Base-by-base conservation (phyloP, 164 flowering plant genomes). In the Cinnamomum micranthum region DNA sequence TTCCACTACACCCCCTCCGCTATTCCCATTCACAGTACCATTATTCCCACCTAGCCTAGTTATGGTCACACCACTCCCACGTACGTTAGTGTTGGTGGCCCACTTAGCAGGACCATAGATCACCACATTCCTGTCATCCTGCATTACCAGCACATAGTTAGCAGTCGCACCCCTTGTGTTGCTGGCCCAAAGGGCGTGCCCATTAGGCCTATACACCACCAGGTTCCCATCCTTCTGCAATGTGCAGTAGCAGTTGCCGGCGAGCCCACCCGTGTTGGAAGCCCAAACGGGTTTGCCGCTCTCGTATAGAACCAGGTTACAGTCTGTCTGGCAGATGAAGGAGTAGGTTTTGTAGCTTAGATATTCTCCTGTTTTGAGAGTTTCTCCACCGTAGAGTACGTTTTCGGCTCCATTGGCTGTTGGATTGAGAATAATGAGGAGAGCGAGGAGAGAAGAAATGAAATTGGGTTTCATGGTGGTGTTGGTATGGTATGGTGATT, bases 231-330 rank as follows among this genome's bases (percentile, higher is more conserved):
- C 73, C 6, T 14, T 9, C 22, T 58, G 41, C 65, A 71, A 4
- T 0, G 50, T 71, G 23, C 47, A 28, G 10, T 2, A 1, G 50
- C 73, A 71, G 22, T 71, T 28, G 4, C 47, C 2, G 4, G 13
- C 35, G 0, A 4, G 50, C 2, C 65, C 73, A 13, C 71, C 65
- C 4, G 73, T 71, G 47, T 58, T 55, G 2, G 73, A 58, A 2
- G 73, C 65, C 73, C 50, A 71, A 1, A 55, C 17, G 24, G 50
- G 13, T 1, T 13, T 4, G 0, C 64, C 51, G 13, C 28, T 27
- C 14, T 71, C 73, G 31, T 58, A 55, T 23, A 71, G 62, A 6
- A 71, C 73, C 24, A 71, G 50, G 41, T 71, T 71, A 50, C 65
- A 71, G 20, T 71, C 73, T 6, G 4, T 14, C 24, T 71, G 50